phyloP scores from a whole-genome alignment of 2,329 filamentous ascomycete genomes.

The Diaporthe sp. region DNA sequence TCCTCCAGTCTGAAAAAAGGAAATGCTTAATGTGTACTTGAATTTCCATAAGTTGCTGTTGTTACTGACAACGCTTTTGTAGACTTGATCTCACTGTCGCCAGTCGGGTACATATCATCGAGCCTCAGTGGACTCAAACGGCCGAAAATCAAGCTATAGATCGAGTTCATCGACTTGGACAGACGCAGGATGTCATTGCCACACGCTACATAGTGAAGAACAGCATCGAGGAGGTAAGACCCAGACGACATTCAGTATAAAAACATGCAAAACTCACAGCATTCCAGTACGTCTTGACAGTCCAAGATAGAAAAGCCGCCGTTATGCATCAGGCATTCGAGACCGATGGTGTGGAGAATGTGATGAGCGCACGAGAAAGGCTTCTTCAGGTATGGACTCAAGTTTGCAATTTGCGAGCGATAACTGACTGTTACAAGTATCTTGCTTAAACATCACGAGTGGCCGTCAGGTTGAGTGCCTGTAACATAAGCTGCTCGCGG shows the following conservation, averaged over 20 bases:
- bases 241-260: rapidly evolving
- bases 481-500: not conserved
- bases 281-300: not conserved
- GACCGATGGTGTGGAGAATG: not conserved
- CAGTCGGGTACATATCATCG: not conserved
- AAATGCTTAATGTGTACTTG: not conserved
- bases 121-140: not conserved
- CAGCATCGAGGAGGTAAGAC: not conserved
- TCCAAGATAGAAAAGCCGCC: not conserved
- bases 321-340: not conserved
- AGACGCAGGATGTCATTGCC: not conserved
- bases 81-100: not conserved
- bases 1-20: not conserved
- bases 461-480: not conserved
- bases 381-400: not conserved
- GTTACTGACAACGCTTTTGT: not conserved
- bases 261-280: not conserved
- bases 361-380: not conserved
- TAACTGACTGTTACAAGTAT: not conserved
- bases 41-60: not conserved
- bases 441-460: not conserved
- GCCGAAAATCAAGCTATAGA: not conserved
- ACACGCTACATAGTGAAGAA: not conserved
- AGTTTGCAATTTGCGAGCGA: not conserved
- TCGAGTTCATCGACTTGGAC: not conserved